Conservation (phyloP, 1,284 basidiomycete genomes). For the Ustilago bromivora region DNA sequence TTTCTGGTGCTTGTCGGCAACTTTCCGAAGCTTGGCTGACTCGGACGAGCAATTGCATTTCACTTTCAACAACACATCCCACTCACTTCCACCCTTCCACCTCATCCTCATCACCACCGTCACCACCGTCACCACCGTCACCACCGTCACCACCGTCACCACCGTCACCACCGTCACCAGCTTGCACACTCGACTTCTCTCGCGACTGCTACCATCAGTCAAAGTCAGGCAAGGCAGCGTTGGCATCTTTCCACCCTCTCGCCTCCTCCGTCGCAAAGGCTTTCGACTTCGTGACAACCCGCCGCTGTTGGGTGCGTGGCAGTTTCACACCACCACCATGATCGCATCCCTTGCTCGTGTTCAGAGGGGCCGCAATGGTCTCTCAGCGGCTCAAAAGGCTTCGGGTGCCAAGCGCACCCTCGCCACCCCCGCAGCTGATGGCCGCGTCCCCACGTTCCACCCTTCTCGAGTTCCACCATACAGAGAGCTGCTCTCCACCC, state of each 20-base stretch:
- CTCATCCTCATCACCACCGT: background rate
- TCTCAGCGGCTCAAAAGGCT: conserved; percentile 43
- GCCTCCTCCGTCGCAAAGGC: background rate
- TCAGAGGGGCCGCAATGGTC: conserved; percentile 37
- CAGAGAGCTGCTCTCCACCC: conserved; percentile 79
- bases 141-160: background rate
- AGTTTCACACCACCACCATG: conserved; percentile 22
- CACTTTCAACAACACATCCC: background rate
- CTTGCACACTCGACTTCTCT: background rate
- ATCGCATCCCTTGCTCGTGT: conserved; percentile 48
- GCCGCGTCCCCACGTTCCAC: conserved; percentile 57
- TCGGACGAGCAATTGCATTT: conserved; percentile 1
- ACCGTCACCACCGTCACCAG: background rate
- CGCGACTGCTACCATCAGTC: background rate
- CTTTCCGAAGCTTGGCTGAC: conserved; percentile 9
- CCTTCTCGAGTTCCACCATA: conserved; percentile 79
- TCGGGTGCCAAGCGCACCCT: conserved; percentile 33
- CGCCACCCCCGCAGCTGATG: conserved; percentile 44
- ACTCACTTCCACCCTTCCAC: background rate
- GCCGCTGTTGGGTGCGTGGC: background rate
- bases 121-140: background rate
- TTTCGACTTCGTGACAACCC: background rate
- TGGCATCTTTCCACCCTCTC: background rate
- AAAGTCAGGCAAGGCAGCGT: conserved; percentile 1
- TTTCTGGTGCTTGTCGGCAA: background rate